Evolutionary conservation across 1,139 yeast genomes (phyloP).

Genomic region (Candida freyschussii): DNA sequence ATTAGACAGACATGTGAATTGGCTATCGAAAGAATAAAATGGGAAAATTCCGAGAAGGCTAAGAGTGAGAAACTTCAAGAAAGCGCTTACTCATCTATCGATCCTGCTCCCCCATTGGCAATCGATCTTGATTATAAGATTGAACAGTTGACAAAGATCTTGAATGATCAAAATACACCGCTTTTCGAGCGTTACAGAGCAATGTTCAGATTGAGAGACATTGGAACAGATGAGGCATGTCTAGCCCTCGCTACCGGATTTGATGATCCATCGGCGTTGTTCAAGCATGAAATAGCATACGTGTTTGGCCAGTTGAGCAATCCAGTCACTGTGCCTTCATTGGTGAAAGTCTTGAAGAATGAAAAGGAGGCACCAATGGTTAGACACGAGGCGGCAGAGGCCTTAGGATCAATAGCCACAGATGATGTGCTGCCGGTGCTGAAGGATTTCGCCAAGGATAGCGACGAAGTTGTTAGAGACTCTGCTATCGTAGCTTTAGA

Average conservation of each 20-base stretch:
- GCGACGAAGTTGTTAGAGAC: constrained; percentile 88
- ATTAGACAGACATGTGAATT: constrained; percentile 97
- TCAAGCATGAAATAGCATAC: constrained; percentile 97
- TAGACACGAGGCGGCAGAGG: constrained; percentile 99
- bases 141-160: constrained; percentile 56
- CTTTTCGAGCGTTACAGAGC: constrained; percentile 95
- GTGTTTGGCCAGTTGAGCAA: constrained; percentile 96
- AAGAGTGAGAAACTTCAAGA: constrained; percentile 63
- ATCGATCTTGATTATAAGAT: constrained; percentile 53
- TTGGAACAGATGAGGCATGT: constrained; percentile 90
- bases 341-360: constrained; percentile 75
- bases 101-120: constrained; percentile 97
- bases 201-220: constrained; percentile 94
- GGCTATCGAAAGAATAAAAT: constrained; percentile 89
- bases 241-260: constrained; percentile 89
- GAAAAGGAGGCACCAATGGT: constrained; percentile 93
- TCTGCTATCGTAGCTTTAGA: constrained; percentile 95
- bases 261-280: constrained; percentile 83
- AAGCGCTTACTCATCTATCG: constrained; percentile 81
- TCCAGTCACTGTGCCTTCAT: constrained; percentile 86
- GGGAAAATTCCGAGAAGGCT: constrained; percentile 74
- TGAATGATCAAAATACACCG: constrained; percentile 74
- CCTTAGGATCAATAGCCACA: constrained; percentile 95
- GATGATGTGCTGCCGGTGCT: constrained; percentile 90
- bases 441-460: constrained; percentile 71